Evolutionary conservation across 768 basidiomycete genomes (phyloP).

Genomic region (Calocybe gangraenosa): DNA sequence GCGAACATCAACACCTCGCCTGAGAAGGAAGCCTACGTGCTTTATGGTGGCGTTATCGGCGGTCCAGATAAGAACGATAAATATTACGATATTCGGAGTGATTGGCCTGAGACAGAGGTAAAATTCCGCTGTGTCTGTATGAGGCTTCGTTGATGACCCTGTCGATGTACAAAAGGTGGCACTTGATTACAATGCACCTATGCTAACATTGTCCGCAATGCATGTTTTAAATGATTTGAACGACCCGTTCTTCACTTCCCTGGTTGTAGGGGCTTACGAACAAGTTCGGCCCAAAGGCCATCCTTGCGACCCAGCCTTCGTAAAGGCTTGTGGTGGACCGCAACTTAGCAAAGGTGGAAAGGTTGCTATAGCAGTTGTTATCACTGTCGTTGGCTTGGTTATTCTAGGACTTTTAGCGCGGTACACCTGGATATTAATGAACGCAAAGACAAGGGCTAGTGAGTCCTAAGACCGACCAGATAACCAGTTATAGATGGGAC

Average conservation of each 20-base stretch:
- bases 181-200: conserved; percentile 87
- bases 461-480: too few relatives aligned
- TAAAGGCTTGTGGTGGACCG: conserved; percentile 43
- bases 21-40: conserved; percentile 61
- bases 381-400: conserved; percentile 58
- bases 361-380: conserved; percentile 67
- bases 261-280: conserved; percentile 65
- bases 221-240: conserved; percentile 59
- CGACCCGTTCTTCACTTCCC: conserved; percentile 75
- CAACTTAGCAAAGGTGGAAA: conserved; percentile 56
- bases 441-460: background rate
- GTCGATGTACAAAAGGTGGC: conserved; percentile 44
- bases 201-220: conserved; percentile 82
- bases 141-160: background rate
- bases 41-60: conserved; percentile 88
- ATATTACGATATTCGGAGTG: conserved; percentile 82
- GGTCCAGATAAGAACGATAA: conserved; percentile 75
- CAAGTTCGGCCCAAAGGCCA: conserved; percentile 57
- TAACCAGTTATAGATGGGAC: too few relatives aligned
- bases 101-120: conserved; percentile 89
- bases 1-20: conserved; percentile 69
- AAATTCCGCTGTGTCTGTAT: background rate
- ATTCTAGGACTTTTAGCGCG: conserved; percentile 44
- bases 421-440: conserved; percentile 28
- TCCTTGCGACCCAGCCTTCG: conserved; percentile 77